Percentiles rank a stretch among this genome's conserved stretches.
Conservation (phyloP, 129 eudicot species). For the Artemisia argyi region DNA sequence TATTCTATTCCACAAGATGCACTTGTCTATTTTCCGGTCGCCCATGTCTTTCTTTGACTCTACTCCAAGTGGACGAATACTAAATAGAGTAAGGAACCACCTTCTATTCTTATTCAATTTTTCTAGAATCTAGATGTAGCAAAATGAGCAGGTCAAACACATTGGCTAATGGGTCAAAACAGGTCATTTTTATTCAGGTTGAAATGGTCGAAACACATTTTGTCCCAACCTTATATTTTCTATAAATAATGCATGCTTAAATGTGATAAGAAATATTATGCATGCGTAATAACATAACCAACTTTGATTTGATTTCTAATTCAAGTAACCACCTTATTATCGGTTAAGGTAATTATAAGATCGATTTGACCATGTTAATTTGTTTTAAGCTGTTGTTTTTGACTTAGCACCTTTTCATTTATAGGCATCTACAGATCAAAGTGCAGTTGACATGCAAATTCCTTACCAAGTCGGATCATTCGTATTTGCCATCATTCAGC, state of each 20-base stretch:
- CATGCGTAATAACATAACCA: no score
- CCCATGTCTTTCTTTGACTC: slow-evolving; percentile 95
- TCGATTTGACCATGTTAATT: neutral
- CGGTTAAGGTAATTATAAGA: neutral
- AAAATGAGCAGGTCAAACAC: neutral
- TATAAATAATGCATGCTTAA: neutral
- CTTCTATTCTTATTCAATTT: neutral
- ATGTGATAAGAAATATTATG: neutral
- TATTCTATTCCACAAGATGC: slow-evolving; percentile 71
- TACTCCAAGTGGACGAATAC: slow-evolving; percentile 86
- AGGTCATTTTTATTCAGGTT: no score
- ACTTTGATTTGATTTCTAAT: no score
- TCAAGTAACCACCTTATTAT: no score
- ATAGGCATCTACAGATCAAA: slow-evolving; percentile 45
- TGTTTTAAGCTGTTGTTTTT: no score
- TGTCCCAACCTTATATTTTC: no score
- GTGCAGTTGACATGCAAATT: slow-evolving; percentile 36
- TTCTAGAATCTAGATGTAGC: neutral
- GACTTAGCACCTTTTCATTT: neutral
- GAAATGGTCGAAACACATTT: no score
- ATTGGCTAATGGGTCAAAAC: neutral
- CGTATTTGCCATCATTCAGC: slow-evolving; percentile 36
- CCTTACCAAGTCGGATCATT: slow-evolving; percentile 34
- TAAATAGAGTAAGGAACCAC: slow-evolving; percentile 59
- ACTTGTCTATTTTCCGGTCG: slow-evolving; percentile 68